Evolutionary conservation across 2,329 filamentous ascomycete genomes (phyloP).

Genomic region (Coniosporium tulheliwenetii): DNA sequence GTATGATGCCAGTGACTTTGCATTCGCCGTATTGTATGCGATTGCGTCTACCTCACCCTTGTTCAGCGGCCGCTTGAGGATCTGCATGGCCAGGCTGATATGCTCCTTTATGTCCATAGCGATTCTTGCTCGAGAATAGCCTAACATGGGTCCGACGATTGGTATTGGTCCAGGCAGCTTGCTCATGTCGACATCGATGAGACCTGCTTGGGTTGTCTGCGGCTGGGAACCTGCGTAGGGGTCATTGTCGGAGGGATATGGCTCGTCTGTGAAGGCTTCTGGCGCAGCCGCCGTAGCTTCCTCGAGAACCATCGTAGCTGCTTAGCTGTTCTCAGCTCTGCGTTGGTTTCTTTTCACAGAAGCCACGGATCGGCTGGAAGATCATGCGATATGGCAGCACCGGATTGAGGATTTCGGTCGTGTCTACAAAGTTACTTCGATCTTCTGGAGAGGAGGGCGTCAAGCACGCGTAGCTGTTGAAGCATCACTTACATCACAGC

Average conservation of each 20-base stretch:
- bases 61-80: conserved; percentile 20
- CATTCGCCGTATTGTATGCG: conserved; percentile 21
- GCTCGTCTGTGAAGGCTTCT: conserved; percentile 15
- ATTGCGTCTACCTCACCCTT: conserved; percentile 27
- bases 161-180: conserved; percentile 20
- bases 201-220: conserved; percentile 2
- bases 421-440: too few species aligned
- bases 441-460: too few species aligned
- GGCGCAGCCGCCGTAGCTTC: conserved; percentile 15
- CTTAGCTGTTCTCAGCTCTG: neutral
- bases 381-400: too few species aligned
- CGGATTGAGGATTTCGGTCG: too few species aligned
- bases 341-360: too few species aligned
- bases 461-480: too few species aligned
- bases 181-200: conserved; percentile 19
- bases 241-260: conserved; percentile 18
- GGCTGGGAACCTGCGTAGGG: conserved; percentile 11
- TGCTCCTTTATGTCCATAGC: conserved; percentile 14
- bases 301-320: conserved; percentile 23
- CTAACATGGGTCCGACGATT: conserved; percentile 15
- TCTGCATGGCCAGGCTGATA: conserved; percentile 12
- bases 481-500: too few species aligned
- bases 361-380: too few species aligned
- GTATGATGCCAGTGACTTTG: conserved; percentile 21
- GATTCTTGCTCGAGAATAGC: conserved; percentile 13